phyloP scores from a whole-genome alignment of 257 asterid species.

The Solanum piurae region DNA sequence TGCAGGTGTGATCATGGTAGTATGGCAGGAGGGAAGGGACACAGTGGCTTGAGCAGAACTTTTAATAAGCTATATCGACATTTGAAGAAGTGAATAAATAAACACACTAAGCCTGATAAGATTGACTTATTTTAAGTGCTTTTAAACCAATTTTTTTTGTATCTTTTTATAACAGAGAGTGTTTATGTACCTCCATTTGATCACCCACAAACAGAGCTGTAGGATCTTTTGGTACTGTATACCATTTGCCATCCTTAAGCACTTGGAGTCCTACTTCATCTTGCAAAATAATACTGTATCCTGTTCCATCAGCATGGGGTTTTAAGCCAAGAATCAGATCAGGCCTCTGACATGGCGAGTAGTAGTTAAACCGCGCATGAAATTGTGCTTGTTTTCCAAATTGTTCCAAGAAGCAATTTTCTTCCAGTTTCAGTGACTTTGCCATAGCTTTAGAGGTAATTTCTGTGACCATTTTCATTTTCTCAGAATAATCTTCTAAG shows the following conservation, averaged over 20 bases:
- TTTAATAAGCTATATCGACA: not conserved
- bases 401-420: constrained; percentile 31
- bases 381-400: constrained; percentile 32
- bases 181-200: constrained; percentile 9
- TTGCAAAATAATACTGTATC: constrained; percentile 28
- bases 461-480: constrained; percentile 23
- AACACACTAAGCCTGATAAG: not conserved
- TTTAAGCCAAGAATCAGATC: constrained; percentile 39
- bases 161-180: not conserved
- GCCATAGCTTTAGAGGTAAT: constrained; percentile 35
- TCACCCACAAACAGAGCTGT: constrained; percentile 37
- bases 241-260: constrained; percentile 33
- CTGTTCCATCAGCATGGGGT: constrained; percentile 49
- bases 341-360: constrained; percentile 33
- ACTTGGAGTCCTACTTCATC: constrained; percentile 40
- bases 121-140: not conserved
- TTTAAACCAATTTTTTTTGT: not conserved
- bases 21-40: not conserved
- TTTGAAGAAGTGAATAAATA: not conserved
- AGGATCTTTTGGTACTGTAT: constrained; percentile 20
- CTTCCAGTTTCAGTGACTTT: constrained; percentile 27
- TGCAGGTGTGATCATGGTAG: not conserved
- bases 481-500: constrained; percentile 19
- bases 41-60: not conserved
- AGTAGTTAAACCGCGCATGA: constrained; percentile 31